Evolutionary conservation across 768 basidiomycete genomes (phyloP), one percentile per base, ranked within the genome.

Genomic region (Vararia minispora): DNA sequence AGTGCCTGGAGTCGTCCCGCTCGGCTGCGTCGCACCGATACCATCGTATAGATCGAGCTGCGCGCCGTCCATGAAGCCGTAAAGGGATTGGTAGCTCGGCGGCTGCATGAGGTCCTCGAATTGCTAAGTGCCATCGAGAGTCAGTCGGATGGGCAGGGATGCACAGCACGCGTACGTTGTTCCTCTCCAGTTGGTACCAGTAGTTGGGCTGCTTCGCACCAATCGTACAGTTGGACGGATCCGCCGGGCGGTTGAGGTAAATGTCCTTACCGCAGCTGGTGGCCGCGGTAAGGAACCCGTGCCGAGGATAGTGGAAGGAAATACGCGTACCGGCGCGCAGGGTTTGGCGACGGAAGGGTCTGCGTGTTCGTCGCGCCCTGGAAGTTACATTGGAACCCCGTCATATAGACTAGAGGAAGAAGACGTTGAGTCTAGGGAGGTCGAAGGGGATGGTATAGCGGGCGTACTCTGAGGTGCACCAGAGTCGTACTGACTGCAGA

Each of bases 1-100:
- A 16, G n/a, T 11, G 17, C 25, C 26, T n/a, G 36, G 14, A 24
- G 20, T 14, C 12, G 36, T 13, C n/a, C 25, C 9, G 11, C 24
- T 18, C 13, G 36, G 5, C 18, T 28, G 30, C 6, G 38, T 31
- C 13, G 23, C 29, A 24, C 23, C 10, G 22, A 16, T 9, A 17
- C 47, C 40, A 23, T 43, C 40, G 46, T 68, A 68, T 43, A 69
- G 59, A 46, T 68, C 58, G 17, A 53, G 46, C 52, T 71, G 68
- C 6, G 64, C 62, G 28, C 70, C 70, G 41, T 69, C 57, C 2
- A 18, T 31, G 51, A 64, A 71, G 36, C 62, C 59, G 48, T 62
- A 71, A 13, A 55, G 39, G 23, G 47, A 43, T 31, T 53, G 59
- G 49, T 71, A 71, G 18, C 47, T 39, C n/a, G 58, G 60, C 6